These are phyloP conservation scores for Pontederia paniculata DNA, from an alignment of 176 grass and related monocot genomes.

Conservation along the genomic window DNA sequence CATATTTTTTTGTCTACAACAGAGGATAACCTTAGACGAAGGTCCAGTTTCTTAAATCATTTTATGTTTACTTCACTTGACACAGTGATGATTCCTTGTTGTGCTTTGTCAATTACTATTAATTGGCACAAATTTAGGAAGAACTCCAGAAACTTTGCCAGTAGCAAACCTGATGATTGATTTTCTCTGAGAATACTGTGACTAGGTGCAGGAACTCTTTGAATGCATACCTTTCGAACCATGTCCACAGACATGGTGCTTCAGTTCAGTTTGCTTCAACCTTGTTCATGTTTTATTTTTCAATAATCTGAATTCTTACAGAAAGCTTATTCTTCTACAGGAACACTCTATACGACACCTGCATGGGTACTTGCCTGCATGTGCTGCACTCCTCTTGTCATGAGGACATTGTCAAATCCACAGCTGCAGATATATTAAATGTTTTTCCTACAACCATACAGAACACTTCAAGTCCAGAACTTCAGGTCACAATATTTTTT, in stretches of 20 bases:
- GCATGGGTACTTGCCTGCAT: constrained; percentile 67
- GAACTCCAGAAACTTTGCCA: no score
- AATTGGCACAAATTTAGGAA: no score
- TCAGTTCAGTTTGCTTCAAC: not conserved
- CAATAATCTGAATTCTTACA: not conserved
- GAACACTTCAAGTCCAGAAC: constrained; percentile 50
- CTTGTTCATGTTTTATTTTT: not conserved
- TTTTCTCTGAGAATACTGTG: no score
- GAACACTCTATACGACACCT: constrained; percentile 61
- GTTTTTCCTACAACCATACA: constrained; percentile 45
- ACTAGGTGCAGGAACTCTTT: no score
- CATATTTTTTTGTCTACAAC: no score
- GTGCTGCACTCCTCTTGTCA: constrained; percentile 74
- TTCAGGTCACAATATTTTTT: constrained; percentile 47
- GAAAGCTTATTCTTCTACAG: constrained; percentile 24
- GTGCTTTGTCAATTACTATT: no score
- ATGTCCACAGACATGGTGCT: not conserved
- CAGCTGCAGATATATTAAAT: constrained; percentile 58
- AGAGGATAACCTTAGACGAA: no score
- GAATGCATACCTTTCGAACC: no score
- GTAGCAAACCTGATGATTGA: no score
- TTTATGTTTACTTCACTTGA: no score
- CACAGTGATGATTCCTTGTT: no score
- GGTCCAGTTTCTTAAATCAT: no score
- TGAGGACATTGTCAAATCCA: constrained; percentile 66